These are phyloP conservation scores for Calonectria multiphialidica DNA, from an alignment of 2,329 filamentous ascomycete genomes.

Conservation along the genomic window DNA sequence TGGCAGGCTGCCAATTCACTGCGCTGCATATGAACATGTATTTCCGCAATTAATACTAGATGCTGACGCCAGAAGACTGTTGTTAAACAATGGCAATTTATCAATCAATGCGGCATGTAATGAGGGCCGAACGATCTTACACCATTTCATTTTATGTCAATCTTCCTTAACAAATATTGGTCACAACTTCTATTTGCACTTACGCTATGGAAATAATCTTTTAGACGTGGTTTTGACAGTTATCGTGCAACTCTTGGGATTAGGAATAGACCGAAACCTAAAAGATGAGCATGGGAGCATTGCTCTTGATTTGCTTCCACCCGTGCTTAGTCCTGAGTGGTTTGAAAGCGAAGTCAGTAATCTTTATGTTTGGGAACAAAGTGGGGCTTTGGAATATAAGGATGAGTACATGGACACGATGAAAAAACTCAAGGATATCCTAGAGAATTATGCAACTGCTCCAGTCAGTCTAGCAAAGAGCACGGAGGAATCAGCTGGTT, in stretches of 20 bases:
- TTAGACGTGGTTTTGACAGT: too few relatives aligned
- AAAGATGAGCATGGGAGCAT: background rate
- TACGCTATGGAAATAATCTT: too few relatives aligned
- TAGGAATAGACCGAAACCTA: background rate
- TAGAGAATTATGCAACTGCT: background rate
- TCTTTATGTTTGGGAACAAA: background rate
- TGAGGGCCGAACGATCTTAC: background rate
- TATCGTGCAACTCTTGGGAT: background rate
- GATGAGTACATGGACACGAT: background rate
- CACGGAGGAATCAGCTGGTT: too few relatives aligned
- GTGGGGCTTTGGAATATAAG: background rate
- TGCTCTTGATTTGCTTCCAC: background rate
- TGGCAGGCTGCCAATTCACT: background rate
- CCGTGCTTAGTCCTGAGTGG: background rate
- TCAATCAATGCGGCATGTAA: background rate
- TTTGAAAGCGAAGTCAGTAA: background rate
- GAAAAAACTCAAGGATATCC: background rate
- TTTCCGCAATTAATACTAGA: background rate
- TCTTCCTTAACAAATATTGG: background rate
- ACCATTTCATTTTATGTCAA: background rate
- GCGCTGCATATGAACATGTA: background rate
- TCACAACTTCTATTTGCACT: too few relatives aligned
- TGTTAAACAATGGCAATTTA: background rate
- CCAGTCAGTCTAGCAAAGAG: background rate
- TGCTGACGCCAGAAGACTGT: background rate